Base-by-base conservation (phyloP, 441 rosid species). In the Populus hybrid region DNA sequence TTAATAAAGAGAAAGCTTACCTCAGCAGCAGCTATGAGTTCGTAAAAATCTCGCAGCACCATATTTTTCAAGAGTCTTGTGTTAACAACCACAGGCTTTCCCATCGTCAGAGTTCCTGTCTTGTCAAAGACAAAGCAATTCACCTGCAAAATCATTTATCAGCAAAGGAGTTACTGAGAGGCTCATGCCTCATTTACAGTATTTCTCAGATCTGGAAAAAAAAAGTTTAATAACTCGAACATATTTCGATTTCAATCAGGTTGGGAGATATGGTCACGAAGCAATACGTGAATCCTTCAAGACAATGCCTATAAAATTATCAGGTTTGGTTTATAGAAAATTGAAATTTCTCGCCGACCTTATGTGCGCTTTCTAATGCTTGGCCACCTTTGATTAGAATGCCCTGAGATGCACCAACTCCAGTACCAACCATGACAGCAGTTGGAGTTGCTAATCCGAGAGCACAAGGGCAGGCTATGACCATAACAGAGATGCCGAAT, bases 381-480 rank as follows among this genome's bases (percentile, higher is more conserved):
- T 92, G 96, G 34, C 99, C 99, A 26, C 98, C 98, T 84, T 95
- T 95, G 72, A 95, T 93, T 30, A 95, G 87, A 63, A 95, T 92
- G 42, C 99, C 99, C 77, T 89, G 97, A 53, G 99, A 93, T 67
- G 99, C 99, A 75, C 99, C 97, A 57, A 93, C 97, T 36, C 99
- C 99, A 18, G 99, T 93, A 34, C 98, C 99, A 66, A 93, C 99
- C 99, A 95, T 95, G 72, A 95, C 98, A 77, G 99, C 99, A 2
- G 99, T 93, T n/a, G 99, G 98, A 72, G 99, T 93, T 53, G 99
- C 99, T 10, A 95, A 86, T 9, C 98, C 98, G 10, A 93, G 87
- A 75, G 99, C 98, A 87, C 99, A 95, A 2, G 98, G 99, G 71
- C 99, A 95, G 38, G 99, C 98, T 81, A 95, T 93, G 75, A 95